These are phyloP conservation scores for Mycena kentingensis DNA, from an alignment of 768 basidiomycete species.

Conservation along the genomic window DNA sequence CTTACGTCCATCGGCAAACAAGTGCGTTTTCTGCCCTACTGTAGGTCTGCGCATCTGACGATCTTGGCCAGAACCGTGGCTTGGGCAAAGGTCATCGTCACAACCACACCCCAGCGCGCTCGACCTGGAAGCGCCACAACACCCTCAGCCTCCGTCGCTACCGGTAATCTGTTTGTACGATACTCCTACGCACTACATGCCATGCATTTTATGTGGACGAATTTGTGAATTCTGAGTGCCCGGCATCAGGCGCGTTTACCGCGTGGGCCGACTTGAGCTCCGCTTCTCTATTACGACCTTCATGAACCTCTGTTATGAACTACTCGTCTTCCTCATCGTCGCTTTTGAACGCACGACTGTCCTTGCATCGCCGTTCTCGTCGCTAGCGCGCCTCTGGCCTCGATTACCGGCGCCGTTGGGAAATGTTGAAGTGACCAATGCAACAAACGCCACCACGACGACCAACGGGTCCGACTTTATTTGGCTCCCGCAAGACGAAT, in stretches of 20 bases:
- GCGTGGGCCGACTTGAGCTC: not conserved
- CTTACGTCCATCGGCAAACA: constrained; percentile 96
- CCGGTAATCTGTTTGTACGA: constrained; percentile 54
- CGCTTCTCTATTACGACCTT: constrained; percentile 7
- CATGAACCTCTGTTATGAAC: constrained; percentile 17
- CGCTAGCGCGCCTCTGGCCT: constrained; percentile 15
- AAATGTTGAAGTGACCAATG: constrained; percentile 44
- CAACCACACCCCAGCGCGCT: constrained; percentile 90
- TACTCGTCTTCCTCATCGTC: constrained; percentile 7
- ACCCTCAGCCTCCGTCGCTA: constrained; percentile 90
- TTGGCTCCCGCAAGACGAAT: constrained; percentile 71
- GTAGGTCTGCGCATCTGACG: constrained; percentile 6
- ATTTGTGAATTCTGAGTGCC: not conserved
- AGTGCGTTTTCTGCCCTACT: constrained; percentile 43
- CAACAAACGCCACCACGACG: constrained; percentile 39
- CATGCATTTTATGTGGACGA: constrained; percentile 16
- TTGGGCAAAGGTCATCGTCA: constrained; percentile 92
- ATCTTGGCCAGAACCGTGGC: constrained; percentile 78
- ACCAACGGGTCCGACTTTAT: constrained; percentile 32
- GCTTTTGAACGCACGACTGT: not conserved
- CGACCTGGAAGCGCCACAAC: constrained; percentile 99
- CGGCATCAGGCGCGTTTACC: too few species aligned
- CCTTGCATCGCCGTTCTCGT: constrained; percentile 1
- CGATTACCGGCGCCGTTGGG: not conserved
- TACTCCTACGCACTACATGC: constrained; percentile 26